Conservation (phyloP, 2,329 filamentous ascomycete genomes). For the Colletotrichum navitas region DNA sequence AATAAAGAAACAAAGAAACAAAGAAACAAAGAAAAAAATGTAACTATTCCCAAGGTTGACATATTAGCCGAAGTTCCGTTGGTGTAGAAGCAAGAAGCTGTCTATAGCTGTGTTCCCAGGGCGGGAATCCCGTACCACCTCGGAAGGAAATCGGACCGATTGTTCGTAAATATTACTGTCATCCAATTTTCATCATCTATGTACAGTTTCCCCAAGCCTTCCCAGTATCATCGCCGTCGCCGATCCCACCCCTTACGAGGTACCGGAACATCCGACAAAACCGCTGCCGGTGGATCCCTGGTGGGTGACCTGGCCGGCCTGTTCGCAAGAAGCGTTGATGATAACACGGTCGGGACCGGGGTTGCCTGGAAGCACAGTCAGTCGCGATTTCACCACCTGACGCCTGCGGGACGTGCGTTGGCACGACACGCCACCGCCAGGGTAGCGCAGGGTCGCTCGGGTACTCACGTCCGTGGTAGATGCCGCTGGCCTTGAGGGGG, state of each 20-base stretch:
- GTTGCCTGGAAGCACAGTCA: conserved; percentile 57
- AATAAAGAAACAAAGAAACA: no score
- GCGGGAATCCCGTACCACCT: background rate
- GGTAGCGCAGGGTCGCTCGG: background rate
- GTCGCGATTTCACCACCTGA: background rate
- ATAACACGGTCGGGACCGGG: conserved; percentile 77
- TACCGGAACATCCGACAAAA: conserved; percentile 66
- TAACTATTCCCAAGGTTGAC: no score
- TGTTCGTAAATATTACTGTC: background rate
- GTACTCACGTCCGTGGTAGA: conserved; percentile 68
- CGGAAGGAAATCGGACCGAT: no score
- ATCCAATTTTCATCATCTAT: background rate
- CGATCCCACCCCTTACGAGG: background rate
- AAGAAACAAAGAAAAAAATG: no score
- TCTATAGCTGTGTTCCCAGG: background rate
- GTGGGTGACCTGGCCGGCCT: conserved; percentile 77
- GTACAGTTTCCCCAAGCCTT: background rate
- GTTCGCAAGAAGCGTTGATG: conserved; percentile 68
- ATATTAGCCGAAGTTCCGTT: no score
- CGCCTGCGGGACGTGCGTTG: background rate
- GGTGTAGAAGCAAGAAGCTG: background rate
- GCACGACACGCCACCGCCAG: background rate
- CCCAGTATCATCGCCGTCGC: background rate
- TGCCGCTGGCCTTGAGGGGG: conserved; percentile 67
- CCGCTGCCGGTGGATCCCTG: conserved; percentile 77